phyloP scores from a whole-genome alignment of 768 basidiomycete species.

The Podaxis sp. region DNA sequence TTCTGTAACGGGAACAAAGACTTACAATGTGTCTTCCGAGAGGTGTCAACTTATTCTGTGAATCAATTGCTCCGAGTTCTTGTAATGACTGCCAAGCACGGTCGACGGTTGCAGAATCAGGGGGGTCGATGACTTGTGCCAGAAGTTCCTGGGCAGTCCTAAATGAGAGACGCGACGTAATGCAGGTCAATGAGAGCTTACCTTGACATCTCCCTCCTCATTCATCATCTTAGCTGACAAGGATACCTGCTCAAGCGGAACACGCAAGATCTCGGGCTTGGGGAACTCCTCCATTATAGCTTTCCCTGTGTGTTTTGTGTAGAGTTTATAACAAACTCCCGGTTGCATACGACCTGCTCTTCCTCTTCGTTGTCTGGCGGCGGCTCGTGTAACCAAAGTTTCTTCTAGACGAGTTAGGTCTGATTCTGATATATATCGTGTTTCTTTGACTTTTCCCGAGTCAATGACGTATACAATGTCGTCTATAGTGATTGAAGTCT shows the following conservation, averaged over 20 bases:
- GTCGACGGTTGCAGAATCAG: constrained; percentile 71
- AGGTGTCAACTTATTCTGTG: constrained; percentile 66
- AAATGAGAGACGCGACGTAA: neutral
- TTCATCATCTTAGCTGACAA: constrained; percentile 80
- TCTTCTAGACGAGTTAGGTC: constrained; percentile 79
- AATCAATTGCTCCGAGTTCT: constrained; percentile 76
- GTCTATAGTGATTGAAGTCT: constrained; percentile 92
- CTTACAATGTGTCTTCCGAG: constrained; percentile 78
- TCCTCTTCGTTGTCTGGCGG: constrained; percentile 81
- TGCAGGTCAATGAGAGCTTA: constrained; percentile 24
- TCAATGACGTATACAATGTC: constrained; percentile 87
- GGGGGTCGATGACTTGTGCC: constrained; percentile 79
- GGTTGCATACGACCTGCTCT: constrained; percentile 86
- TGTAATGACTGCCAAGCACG: constrained; percentile 70
- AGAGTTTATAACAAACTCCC: constrained; percentile 86
- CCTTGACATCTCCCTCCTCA: constrained; percentile 77
- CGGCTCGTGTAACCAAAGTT: constrained; percentile 74
- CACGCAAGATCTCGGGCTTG: constrained; percentile 84
- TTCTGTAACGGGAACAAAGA: neutral
- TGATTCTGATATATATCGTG: constrained; percentile 64
- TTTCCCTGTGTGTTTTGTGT: constrained; percentile 50
- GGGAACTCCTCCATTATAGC: constrained; percentile 71
- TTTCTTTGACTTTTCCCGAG: constrained; percentile 84
- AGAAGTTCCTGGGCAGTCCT: constrained; percentile 50
- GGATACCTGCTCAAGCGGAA: constrained; percentile 80